Evolutionary conservation across 345 rosid genomes (phyloP).

Genomic region (Euphorbia pulcherrima): DNA sequence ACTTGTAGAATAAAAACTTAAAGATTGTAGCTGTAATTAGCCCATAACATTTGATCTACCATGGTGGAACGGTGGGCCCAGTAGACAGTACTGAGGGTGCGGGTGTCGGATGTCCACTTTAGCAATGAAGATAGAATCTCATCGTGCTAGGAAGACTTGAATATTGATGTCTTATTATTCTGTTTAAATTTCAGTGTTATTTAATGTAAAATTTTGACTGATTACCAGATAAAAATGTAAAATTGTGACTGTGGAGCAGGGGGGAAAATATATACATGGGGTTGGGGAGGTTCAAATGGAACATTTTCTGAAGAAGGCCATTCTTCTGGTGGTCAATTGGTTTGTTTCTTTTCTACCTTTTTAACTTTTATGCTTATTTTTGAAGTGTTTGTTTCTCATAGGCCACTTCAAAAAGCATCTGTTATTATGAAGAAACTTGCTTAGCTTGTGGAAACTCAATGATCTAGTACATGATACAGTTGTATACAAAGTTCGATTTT

Average conservation of each 20-base stretch:
- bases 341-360: slow-evolving; percentile 29
- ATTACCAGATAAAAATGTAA: neutral
- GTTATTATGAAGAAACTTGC: neutral
- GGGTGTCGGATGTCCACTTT: too few relatives aligned
- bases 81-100: too few relatives aligned
- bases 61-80: too few relatives aligned
- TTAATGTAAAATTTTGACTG: neutral
- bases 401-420: neutral
- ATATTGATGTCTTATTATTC: neutral
- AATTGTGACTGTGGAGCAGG: slow-evolving; percentile 32
- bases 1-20: too few relatives aligned
- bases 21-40: too few relatives aligned
- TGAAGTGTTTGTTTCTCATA: neutral
- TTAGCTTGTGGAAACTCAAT: neutral
- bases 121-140: too few relatives aligned
- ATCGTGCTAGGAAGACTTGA: too few relatives aligned
- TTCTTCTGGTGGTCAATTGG: slow-evolving; percentile 96
- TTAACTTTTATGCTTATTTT: neutral
- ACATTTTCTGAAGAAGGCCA: slow-evolving; percentile 87
- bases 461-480: neutral
- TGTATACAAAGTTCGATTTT: neutral
- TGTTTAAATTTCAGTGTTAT: too few relatives aligned
- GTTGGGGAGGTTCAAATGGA: slow-evolving; percentile 95
- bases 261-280: slow-evolving; percentile 83
- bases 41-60: too few relatives aligned